Evolutionary conservation across 2,329 filamentous ascomycete genomes (phyloP).

Genomic region (Cordyceps militaris): DNA sequence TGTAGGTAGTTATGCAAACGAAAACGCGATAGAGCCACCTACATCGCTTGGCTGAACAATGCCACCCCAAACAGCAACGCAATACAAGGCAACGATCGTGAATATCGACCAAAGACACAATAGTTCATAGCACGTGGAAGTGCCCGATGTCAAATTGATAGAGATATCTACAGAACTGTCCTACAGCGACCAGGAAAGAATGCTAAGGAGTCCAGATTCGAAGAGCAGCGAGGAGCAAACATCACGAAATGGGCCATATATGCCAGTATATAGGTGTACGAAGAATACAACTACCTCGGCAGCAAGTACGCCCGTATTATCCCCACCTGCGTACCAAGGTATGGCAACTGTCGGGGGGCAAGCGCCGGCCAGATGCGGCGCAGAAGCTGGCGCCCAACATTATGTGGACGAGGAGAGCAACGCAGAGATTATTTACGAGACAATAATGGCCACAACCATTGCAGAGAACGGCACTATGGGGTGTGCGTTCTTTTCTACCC

Average conservation of each 20-base stretch:
- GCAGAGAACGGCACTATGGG: slow-evolving; percentile 65
- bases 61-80: too few species aligned
- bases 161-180: background rate
- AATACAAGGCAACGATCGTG: too few species aligned
- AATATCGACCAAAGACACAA: too few species aligned
- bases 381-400: background rate
- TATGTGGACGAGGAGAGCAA: slow-evolving; percentile 21
- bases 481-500: slow-evolving; percentile 73
- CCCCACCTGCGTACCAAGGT: background rate
- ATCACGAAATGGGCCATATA: background rate
- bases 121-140: too few species aligned
- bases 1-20: background rate
- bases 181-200: background rate
- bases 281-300: background rate
- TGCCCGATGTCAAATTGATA: too few species aligned
- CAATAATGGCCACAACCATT: slow-evolving; percentile 76
- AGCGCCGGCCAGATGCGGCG: background rate
- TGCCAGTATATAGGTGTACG: background rate
- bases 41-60: too few species aligned
- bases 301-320: background rate
- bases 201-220: background rate
- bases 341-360: background rate
- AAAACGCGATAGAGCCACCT: too few species aligned
- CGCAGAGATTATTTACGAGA: slow-evolving; percentile 40
- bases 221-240: background rate